Conservation (phyloP, 2,329 filamentous ascomycete genomes). For the Thermoascus crustaceus region DNA sequence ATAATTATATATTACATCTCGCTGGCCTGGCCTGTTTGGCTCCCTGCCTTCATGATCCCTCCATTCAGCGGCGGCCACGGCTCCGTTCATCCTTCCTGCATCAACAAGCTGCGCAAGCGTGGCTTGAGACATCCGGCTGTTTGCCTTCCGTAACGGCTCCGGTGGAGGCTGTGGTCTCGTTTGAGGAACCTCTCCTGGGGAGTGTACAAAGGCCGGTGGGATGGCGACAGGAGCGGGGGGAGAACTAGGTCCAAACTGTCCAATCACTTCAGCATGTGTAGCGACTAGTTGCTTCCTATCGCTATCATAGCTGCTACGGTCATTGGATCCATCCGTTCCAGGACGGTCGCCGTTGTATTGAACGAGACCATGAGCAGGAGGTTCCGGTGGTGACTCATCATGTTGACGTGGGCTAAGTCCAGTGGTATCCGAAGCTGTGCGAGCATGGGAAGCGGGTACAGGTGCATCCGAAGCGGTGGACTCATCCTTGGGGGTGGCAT, state of each 20-base stretch:
- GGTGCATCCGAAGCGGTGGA: slow-evolving; percentile 3
- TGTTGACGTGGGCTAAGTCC: slow-evolving; percentile 18
- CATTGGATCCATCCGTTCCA: slow-evolving; percentile 19
- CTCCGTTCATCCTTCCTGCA: slow-evolving; percentile 48
- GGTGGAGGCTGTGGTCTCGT: slow-evolving; percentile 65
- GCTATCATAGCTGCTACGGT: slow-evolving; percentile 35
- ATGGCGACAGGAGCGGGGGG: slow-evolving; percentile 68
- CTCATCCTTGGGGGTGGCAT: slow-evolving; percentile 18
- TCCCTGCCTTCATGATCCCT: slow-evolving; percentile 33
- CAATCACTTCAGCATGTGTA: slow-evolving; percentile 21
- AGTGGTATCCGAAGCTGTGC: slow-evolving; percentile 26
- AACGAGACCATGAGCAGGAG: slow-evolving; percentile 29
- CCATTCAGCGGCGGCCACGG: slow-evolving; percentile 29
- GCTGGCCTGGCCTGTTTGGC: slow-evolving; percentile 28
- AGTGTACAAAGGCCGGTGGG: slow-evolving; percentile 73
- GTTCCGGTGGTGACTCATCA: slow-evolving; percentile 26
- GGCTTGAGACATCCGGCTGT: slow-evolving; percentile 71
- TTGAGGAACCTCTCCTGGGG: slow-evolving; percentile 60
- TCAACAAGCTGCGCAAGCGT: slow-evolving; percentile 75
- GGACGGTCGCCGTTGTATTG: slow-evolving; percentile 15
- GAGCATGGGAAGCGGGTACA: slow-evolving; percentile 18
- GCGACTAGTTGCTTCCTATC: slow-evolving; percentile 20
- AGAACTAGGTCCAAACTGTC: slow-evolving; percentile 39
- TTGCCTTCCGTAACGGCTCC: slow-evolving; percentile 70
- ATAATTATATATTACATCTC: slow-evolving; percentile 32